These are phyloP conservation scores for Fusarium tupiense DNA, from an alignment of 2,329 filamentous ascomycete genomes.

Conservation along the genomic window DNA sequence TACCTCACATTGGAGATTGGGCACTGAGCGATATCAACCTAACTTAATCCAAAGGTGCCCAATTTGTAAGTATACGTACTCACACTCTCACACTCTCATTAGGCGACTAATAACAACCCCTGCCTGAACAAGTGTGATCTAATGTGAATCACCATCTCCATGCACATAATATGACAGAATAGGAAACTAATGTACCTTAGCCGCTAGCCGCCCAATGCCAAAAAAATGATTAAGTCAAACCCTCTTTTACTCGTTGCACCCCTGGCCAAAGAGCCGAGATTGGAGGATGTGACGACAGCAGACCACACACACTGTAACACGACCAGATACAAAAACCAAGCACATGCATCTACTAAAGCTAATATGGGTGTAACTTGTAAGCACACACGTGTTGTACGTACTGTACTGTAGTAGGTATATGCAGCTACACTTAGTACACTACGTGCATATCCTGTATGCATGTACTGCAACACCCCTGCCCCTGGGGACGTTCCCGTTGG, in stretches of 20 bases:
- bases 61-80: neutral
- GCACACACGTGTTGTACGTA: slow-evolving; percentile 10
- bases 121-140: slow-evolving; percentile 18
- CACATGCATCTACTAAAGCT: slow-evolving; percentile 11
- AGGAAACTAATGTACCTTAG: slow-evolving; percentile 25
- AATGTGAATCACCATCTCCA: slow-evolving; percentile 22
- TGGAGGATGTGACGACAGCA: slow-evolving; percentile 32
- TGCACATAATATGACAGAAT: slow-evolving; percentile 26
- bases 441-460: neutral
- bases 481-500: slow-evolving; percentile 9
- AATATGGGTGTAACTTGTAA: neutral
- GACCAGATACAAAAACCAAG: neutral
- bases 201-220: slow-evolving; percentile 15
- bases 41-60: slow-evolving; percentile 7
- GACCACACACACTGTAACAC: slow-evolving; percentile 24
- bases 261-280: slow-evolving; percentile 25
- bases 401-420: neutral
- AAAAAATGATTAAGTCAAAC: neutral
- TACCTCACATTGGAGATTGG: neutral
- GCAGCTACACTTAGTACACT: neutral
- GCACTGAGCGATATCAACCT: neutral
- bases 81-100: neutral
- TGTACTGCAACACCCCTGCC: neutral
- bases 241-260: slow-evolving; percentile 14
- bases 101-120: slow-evolving; percentile 9